phyloP scores from a whole-genome alignment of 2,329 filamentous ascomycete species.

The Colletotrichum graminicola region DNA sequence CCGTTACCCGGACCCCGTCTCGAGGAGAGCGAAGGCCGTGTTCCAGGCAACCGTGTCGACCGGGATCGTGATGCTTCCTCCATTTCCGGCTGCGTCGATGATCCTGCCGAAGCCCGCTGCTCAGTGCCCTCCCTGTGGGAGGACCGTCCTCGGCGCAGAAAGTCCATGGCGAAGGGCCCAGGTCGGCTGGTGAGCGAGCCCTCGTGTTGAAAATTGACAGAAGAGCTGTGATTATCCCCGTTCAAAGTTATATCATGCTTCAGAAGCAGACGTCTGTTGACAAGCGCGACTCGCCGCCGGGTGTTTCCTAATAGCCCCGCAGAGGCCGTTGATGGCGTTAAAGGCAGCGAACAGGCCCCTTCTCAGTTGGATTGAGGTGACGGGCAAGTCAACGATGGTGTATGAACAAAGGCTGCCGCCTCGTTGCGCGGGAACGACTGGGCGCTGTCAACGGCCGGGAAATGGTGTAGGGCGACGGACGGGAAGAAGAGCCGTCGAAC shows the following conservation, averaged over 20 bases:
- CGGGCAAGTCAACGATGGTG: conserved; percentile 16
- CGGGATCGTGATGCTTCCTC: conserved; percentile 24
- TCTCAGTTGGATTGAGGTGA: background rate
- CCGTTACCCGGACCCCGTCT: conserved; percentile 17
- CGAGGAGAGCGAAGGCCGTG: conserved; percentile 21
- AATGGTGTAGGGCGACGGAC: conserved; percentile 4
- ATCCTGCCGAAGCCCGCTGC: conserved; percentile 32
- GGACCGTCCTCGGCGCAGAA: conserved; percentile 29
- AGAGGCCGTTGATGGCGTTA: conserved; percentile 14
- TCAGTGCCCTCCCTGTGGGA: conserved; percentile 24
- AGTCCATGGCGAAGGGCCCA: conserved; percentile 28
- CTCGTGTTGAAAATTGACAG: background rate
- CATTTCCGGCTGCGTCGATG: conserved; percentile 39
- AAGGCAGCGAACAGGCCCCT: conserved; percentile 12
- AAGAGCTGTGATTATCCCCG: conserved; percentile 17
- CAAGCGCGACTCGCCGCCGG: conserved; percentile 7
- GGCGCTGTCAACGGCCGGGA: conserved; percentile 1
- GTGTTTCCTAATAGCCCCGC: conserved; percentile 23
- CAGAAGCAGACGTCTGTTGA: background rate
- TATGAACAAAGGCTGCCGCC: conserved; percentile 23
- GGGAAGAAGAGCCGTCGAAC: background rate
- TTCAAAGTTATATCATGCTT: conserved; percentile 31
- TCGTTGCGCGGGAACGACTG: conserved; percentile 11
- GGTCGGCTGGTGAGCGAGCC: background rate
- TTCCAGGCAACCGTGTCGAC: conserved; percentile 24